These are phyloP conservation scores for Penicillium herquei DNA, from an alignment of 495 filamentous ascomycete genomes.

Conservation along the genomic window DNA sequence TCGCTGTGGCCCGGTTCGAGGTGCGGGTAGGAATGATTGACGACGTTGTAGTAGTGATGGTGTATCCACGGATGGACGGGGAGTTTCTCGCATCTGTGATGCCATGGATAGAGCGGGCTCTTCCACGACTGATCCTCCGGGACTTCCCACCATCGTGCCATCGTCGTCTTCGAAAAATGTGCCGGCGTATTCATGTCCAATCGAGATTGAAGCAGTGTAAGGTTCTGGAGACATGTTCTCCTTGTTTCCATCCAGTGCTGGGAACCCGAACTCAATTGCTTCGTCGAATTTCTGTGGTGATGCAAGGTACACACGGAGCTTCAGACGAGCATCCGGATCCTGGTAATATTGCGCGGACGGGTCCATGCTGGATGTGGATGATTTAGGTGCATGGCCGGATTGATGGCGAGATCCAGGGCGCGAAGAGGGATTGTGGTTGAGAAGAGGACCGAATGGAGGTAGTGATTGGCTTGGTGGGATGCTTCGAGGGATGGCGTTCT, in stretches of 20 bases:
- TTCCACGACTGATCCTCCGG: slow-evolving; percentile 17
- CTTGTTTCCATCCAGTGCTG: slow-evolving; percentile 51
- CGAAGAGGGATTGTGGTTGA: slow-evolving; percentile 41
- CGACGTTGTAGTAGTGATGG: slow-evolving; percentile 17
- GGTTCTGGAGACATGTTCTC: slow-evolving; percentile 26
- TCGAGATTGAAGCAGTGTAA: slow-evolving; percentile 8
- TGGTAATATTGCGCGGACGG: slow-evolving; percentile 79
- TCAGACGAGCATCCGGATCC: slow-evolving; percentile 84
- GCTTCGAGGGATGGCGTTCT: slow-evolving; percentile 5
- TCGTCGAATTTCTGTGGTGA: slow-evolving; percentile 96
- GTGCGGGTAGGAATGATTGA: slow-evolving; percentile 18
- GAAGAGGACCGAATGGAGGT: slow-evolving; percentile 10
- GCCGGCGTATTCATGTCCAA: slow-evolving; percentile 16
- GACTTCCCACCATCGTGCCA: slow-evolving; percentile 30
- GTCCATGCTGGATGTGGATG: slow-evolving; percentile 61
- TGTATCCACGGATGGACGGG: slow-evolving; percentile 16
- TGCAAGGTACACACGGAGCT: slow-evolving; percentile 81
- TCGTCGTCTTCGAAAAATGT: slow-evolving; percentile 51
- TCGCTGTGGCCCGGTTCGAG: slow-evolving; percentile 20
- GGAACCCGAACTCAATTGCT: slow-evolving; percentile 90
- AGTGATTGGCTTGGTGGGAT: slow-evolving; percentile 19
- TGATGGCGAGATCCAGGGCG: slow-evolving; percentile 29
- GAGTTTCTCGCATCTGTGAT: slow-evolving; percentile 10
- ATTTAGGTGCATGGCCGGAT: slow-evolving; percentile 26
- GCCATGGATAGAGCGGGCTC: slow-evolving; percentile 1